Conservation (phyloP, 345 rosid genomes). For the Abelmoschus esculentus region DNA sequence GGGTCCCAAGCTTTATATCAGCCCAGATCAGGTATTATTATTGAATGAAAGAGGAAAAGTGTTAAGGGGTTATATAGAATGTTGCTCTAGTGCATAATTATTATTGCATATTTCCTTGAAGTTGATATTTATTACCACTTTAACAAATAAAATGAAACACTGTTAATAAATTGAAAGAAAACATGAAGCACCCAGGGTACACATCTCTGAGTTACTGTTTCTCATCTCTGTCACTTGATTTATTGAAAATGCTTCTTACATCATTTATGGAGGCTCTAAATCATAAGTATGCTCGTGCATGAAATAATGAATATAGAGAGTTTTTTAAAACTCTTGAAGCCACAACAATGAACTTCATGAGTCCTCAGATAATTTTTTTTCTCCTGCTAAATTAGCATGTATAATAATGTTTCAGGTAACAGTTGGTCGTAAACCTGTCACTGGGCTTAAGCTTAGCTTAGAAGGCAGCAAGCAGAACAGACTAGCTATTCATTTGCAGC, state of each 20-base stretch:
- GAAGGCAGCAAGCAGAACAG: slow-evolving; percentile 89
- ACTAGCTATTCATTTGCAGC: slow-evolving; percentile 84
- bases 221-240: background rate
- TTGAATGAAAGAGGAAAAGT: slow-evolving; percentile 3
- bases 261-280: background rate
- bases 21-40: slow-evolving; percentile 72
- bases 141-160: background rate
- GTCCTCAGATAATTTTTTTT: background rate
- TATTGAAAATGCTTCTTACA: slow-evolving; percentile 1
- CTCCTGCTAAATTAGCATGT: slow-evolving; percentile 4
- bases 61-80: background rate
- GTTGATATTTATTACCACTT: background rate
- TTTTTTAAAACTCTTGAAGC: background rate
- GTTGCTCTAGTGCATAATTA: background rate
- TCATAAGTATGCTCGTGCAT: background rate
- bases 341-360: background rate
- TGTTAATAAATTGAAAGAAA: background rate
- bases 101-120: background rate
- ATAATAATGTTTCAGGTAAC: slow-evolving; percentile 53
- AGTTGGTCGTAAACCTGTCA: slow-evolving; percentile 89
- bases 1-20: slow-evolving; percentile 96
- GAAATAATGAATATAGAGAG: background rate
- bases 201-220: background rate
- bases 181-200: background rate
- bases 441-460: slow-evolving; percentile 77